A percentile compares a stretch with the other conserved stretches of the same genome.
These are phyloP conservation scores for Santalum album DNA, from an alignment of 164 flowering plant species.

Conservation along the genomic window DNA sequence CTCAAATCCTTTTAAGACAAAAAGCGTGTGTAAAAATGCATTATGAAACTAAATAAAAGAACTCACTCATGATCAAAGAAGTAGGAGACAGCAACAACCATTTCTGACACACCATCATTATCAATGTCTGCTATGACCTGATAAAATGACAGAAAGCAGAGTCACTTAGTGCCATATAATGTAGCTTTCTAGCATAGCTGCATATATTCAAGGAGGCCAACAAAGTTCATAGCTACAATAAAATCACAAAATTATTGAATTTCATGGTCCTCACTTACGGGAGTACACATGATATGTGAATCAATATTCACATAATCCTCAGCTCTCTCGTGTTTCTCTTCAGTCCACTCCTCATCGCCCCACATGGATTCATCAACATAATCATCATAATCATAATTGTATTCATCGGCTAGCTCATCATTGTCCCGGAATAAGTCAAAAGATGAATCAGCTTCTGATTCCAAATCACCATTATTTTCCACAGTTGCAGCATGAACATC, in stretches of 20 bases:
- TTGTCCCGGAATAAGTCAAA: conserved; percentile 86
- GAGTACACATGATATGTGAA: conserved; percentile 82
- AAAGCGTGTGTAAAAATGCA: not conserved
- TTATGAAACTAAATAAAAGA: conserved; percentile 1
- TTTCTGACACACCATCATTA: conserved; percentile 84
- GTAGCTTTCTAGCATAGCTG: not conserved
- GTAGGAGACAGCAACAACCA: conserved; percentile 93
- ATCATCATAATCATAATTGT: conserved; percentile 96
- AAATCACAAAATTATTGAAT: not conserved
- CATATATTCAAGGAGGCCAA: not conserved
- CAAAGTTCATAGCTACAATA: not conserved
- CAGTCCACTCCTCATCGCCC: conserved; percentile 97
- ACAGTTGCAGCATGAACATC: conserved; percentile 50
- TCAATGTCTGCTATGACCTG: conserved; percentile 98
- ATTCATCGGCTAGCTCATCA: conserved; percentile 93
- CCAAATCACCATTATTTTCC: conserved; percentile 70
- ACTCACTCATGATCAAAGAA: conserved; percentile 99
- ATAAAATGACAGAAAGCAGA: conserved; percentile 6
- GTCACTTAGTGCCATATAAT: not conserved
- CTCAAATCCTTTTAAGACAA: no score
- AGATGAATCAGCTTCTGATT: conserved; percentile 85
- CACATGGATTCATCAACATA: conserved; percentile 88
- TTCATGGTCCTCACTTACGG: conserved; percentile 48
- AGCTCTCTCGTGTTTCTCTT: conserved; percentile 62
- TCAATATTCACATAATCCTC: conserved; percentile 88